A percentile compares a stretch with the other conserved stretches of the same genome.
Conservation (phyloP, 495 filamentous ascomycete species). For the Aspergillus sclerotiicarbonarius region DNA sequence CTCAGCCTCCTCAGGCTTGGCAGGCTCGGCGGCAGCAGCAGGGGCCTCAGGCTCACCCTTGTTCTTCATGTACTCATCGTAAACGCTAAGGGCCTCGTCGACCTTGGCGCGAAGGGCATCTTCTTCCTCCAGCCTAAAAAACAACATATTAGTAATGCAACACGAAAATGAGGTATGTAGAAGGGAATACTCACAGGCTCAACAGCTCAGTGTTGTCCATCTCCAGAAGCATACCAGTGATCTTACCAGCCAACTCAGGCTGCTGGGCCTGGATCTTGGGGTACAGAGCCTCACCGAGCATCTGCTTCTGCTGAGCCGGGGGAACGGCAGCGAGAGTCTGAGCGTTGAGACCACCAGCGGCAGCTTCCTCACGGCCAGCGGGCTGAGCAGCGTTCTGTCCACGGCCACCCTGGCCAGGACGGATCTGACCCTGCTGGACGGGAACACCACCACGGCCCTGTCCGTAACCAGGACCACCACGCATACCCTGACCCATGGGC, state of each 20-base stretch:
- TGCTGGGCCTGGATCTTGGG: slow-evolving; percentile 94
- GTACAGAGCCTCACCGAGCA: slow-evolving; percentile 95
- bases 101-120: slow-evolving; percentile 89
- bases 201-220: slow-evolving; percentile 96
- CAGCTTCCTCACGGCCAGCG: slow-evolving; percentile 32
- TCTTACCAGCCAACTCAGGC: slow-evolving; percentile 95
- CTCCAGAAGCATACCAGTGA: slow-evolving; percentile 98
- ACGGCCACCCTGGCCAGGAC: slow-evolving; percentile 42
- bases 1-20: slow-evolving; percentile 45
- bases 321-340: slow-evolving; percentile 54
- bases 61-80: slow-evolving; percentile 96
- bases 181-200: slow-evolving; percentile 76
- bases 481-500: slow-evolving; percentile 67
- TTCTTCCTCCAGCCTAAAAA: slow-evolving; percentile 79
- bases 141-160: slow-evolving; percentile 24
- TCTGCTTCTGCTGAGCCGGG: slow-evolving; percentile 86
- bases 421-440: slow-evolving; percentile 47
- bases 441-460: slow-evolving; percentile 50
- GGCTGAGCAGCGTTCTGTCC: slow-evolving; percentile 38
- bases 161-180: background rate
- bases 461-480: slow-evolving; percentile 63
- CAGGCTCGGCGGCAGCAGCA: slow-evolving; percentile 32
- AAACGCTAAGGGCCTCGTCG: slow-evolving; percentile 91
- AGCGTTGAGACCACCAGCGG: slow-evolving; percentile 34
- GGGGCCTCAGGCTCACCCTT: slow-evolving; percentile 39